A percentile compares a stretch with the other conserved stretches of the same genome.
These are phyloP conservation scores for Rhytidhysteron rufulum DNA, from an alignment of 2,329 filamentous ascomycete genomes.

Conservation along the genomic window DNA sequence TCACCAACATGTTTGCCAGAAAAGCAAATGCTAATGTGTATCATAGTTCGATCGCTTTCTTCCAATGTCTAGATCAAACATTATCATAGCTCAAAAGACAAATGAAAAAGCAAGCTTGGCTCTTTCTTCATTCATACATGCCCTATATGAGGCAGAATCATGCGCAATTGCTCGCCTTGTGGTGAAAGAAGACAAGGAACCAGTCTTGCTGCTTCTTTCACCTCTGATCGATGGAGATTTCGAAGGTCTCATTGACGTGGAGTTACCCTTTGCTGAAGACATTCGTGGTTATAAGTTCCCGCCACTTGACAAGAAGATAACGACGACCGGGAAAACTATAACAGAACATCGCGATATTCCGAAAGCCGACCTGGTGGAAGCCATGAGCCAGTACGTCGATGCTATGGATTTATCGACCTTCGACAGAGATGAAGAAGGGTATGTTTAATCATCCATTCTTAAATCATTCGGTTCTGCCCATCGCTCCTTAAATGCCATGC, in stretches of 20 bases:
- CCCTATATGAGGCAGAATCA: constrained; percentile 77
- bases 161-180: constrained; percentile 87
- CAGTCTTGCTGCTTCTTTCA: constrained; percentile 71
- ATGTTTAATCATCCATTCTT: constrained; percentile 3
- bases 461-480: too few relatives aligned
- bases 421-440: constrained; percentile 66
- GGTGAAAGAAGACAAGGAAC: constrained; percentile 75
- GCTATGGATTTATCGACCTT: constrained; percentile 79
- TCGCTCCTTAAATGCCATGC: constrained; percentile 30
- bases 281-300: constrained; percentile 88
- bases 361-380: constrained; percentile 64
- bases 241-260: constrained; percentile 84
- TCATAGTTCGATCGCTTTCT: constrained; percentile 75
- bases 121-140: constrained; percentile 84
- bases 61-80: constrained; percentile 74
- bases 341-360: constrained; percentile 83
- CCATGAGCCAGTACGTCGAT: constrained; percentile 91
- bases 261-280: constrained; percentile 91
- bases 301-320: constrained; percentile 80
- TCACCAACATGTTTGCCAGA: background rate
- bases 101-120: constrained; percentile 82
- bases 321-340: constrained; percentile 75
- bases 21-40: too few relatives aligned
- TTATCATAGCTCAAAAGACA: constrained; percentile 71
- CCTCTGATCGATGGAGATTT: constrained; percentile 74